phyloP scores from a whole-genome alignment of 306 rosid genomes.

The Begonia loranthoides region DNA sequence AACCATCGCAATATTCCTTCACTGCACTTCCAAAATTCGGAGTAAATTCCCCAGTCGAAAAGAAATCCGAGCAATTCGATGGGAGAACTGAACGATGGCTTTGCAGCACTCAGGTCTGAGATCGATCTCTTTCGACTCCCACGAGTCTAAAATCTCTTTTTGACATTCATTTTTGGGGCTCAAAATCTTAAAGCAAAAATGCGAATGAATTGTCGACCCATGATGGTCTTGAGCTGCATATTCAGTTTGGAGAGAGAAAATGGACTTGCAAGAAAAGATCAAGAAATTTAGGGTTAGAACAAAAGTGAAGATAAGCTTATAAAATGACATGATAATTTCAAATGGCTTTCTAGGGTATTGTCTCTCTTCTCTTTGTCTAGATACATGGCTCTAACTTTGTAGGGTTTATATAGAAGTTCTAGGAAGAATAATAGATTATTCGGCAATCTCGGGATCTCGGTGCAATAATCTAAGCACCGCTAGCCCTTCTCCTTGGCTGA shows the following conservation, averaged over 20 bases:
- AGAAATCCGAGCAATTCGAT: background rate
- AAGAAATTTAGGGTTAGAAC: background rate
- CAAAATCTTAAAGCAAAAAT: background rate
- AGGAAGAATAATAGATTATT: too few species aligned
- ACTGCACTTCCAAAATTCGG: slow-evolving; percentile 4
- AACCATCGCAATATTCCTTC: slow-evolving; percentile 9
- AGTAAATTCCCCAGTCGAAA: slow-evolving; percentile 6
- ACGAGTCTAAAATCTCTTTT: slow-evolving; percentile 1
- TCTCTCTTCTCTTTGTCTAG: background rate
- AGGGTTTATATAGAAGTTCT: too few species aligned
- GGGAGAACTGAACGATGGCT: slow-evolving; percentile 5
- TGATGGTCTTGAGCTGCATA: background rate
- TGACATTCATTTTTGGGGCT: slow-evolving; percentile 2
- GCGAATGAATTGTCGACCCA: too few species aligned
- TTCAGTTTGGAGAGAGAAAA: background rate
- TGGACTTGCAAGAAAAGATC: too few species aligned
- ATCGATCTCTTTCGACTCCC: slow-evolving; percentile 6
- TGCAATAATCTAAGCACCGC: too few species aligned
- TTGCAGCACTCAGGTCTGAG: slow-evolving; percentile 4
- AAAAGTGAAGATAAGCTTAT: background rate
- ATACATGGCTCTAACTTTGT: too few species aligned
- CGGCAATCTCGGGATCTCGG: too few species aligned
- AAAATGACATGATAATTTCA: background rate
- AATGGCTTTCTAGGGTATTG: background rate
- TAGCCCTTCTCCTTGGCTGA: too few species aligned